A percentile compares a stretch with the other conserved stretches of the same genome.
phyloP scores from a whole-genome alignment of 768 basidiomycete genomes.

The Flagelloscypha sp. region DNA sequence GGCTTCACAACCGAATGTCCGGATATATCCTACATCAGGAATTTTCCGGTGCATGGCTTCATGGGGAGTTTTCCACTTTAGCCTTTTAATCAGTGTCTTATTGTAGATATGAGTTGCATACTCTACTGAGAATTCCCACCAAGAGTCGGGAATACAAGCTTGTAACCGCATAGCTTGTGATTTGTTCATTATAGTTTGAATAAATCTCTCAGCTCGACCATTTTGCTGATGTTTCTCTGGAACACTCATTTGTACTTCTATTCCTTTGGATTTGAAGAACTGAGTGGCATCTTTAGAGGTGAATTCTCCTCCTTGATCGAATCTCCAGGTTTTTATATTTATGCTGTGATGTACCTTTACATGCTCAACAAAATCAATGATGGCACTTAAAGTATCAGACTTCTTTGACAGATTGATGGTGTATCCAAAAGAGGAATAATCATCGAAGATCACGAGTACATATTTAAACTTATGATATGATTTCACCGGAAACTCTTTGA shows the following conservation, averaged over 20 bases:
- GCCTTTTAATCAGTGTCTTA: conserved; percentile 6
- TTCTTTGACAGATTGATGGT: no score
- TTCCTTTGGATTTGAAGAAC: conserved; percentile 9
- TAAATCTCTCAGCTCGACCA: conserved; percentile 21
- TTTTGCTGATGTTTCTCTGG: conserved; percentile 20
- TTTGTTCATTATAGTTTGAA: conserved; percentile 16
- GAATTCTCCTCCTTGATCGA: conserved; percentile 12
- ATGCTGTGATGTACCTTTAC: conserved; percentile 8
- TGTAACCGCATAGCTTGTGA: conserved; percentile 15
- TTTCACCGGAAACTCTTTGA: conserved; percentile 11
- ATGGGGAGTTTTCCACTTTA: conserved; percentile 9
- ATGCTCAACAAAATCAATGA: conserved; percentile 3
- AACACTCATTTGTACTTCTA: conserved; percentile 13
- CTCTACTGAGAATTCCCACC: conserved; percentile 17
- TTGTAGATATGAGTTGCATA: conserved; percentile 18
- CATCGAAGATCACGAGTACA: conserved; percentile 12
- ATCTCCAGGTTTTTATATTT: conserved; percentile 4
- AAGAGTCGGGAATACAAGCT: conserved; percentile 11
- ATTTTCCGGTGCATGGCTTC: conserved; percentile 10
- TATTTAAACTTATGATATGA: conserved; percentile 15
- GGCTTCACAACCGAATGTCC: conserved; percentile 21
- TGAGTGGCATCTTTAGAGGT: conserved; percentile 7
- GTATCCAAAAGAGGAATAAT: conserved; percentile 7
- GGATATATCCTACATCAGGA: conserved; percentile 16
- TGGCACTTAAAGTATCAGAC: conserved; percentile 6